Base-by-base conservation (phyloP, 768 basidiomycete species). In the Clathrus columnatus region DNA sequence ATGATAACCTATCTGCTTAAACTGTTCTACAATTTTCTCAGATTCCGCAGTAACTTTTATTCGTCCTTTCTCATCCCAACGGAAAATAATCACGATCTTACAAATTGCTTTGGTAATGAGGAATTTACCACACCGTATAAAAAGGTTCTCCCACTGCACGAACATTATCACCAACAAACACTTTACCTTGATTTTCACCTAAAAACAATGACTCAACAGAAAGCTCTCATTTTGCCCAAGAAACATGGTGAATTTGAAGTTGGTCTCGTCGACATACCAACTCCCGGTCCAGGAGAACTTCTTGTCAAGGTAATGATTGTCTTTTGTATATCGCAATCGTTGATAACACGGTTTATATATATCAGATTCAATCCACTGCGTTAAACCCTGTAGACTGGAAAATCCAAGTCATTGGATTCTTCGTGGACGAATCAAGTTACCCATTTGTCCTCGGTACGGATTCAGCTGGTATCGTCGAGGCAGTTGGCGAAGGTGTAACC, bases 351-450 rank as follows among this genome's bases (percentile, higher is more conserved):
- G 11, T n/a, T n/a, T 36, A 36, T n/a, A 36, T 11, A n/a, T 36
- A 36, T 8, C n/a, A 36, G n/a, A 36, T 14, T 4, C 36, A 4
- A n/a, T 8, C 80, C 4, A 71, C 76, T 0, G 72, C 75, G 2
- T 64, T 81, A 48, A 80, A 81, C 58, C 81, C 81, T 1, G 70
- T 72, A 14, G 81, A 82, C 57, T 77, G 76, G 65, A 78, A 77
- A 61, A 69, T 79, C 24, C 76, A 75, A 54, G 71, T 65, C 48
- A 67, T 67, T 48, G 71, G 70, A 1, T 59, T 68, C 24, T 70
- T 71, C 52, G 62, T 74, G 41, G 67, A 70, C 21, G 59, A 69
- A 17, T n/a, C n/a, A n/a, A n/a, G n/a, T n/a, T 81, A 67, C 58
- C 81, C 77, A 11, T 71, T 71, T 4, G 65, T 81, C 1, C 56